Evolutionary conservation across 495 filamentous ascomycete genomes (phyloP).

Genomic region (Xylaria sp.): DNA sequence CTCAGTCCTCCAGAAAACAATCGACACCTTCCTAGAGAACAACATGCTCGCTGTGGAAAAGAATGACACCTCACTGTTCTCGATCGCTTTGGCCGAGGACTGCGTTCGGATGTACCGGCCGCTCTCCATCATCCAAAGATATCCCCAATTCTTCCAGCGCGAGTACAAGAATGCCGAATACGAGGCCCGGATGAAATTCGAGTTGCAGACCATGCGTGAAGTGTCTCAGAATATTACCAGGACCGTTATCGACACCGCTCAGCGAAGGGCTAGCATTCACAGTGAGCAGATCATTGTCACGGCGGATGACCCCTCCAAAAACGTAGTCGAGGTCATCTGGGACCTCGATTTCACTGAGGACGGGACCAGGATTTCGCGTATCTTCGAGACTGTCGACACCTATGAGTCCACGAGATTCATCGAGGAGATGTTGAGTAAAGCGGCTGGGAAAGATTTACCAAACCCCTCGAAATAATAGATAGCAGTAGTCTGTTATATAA

Average conservation of each 20-base stretch:
- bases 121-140: constrained; percentile 21
- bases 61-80: constrained; percentile 14
- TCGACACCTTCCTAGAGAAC: constrained; percentile 20
- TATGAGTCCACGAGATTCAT: constrained; percentile 22
- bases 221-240: constrained; percentile 20
- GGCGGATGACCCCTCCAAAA: neutral
- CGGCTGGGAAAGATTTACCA: neutral
- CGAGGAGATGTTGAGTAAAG: constrained; percentile 21
- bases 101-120: constrained; percentile 27
- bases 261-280: constrained; percentile 24
- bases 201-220: constrained; percentile 28
- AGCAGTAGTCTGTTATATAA: neutral
- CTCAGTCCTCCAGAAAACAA: constrained; percentile 9
- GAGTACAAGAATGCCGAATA: constrained; percentile 28
- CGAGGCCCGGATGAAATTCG: constrained; percentile 28
- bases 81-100: constrained; percentile 10
- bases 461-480: neutral
- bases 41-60: constrained; percentile 18
- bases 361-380: constrained; percentile 16
- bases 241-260: constrained; percentile 20
- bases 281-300: constrained; percentile 15
- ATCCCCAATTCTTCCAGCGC: constrained; percentile 29
- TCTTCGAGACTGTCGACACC: constrained; percentile 22
- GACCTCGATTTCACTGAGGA: constrained; percentile 25
- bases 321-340: constrained; percentile 11